Evolutionary conservation across 495 filamentous ascomycete species (phyloP), one percentile per base, ranked within the genome.

Genomic region (Umbilicaria muhlenbergii): DNA sequence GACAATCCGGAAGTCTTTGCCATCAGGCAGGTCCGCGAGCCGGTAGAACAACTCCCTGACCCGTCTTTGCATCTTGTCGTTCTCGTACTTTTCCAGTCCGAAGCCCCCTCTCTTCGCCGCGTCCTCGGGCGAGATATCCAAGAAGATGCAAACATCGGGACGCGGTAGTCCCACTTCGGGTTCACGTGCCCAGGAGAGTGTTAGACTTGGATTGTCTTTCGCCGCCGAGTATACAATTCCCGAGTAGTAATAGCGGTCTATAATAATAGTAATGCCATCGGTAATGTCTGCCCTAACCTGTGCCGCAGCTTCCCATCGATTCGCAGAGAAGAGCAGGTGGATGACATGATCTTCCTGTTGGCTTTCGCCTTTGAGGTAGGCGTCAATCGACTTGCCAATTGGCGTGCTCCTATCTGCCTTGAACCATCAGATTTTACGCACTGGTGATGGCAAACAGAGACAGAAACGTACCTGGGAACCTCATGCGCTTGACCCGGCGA

Each of bases 221-320:
- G 91, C 91, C n/a, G 86, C 83, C n/a, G 80, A 84, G 63, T 96
- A 98, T 15, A 94, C 86, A 38, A 84, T 81, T 14, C 91, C 91
- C 32, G 80, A 86, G 63, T 94, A 86, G 53, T 89, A 92, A 62
- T 95, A 98, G 34, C 91, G 78, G 60, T 98, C 91, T 42, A 88
- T 75, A 24, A 98, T 71, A 8, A 98, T 70, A 0, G 77, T 93
- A 36, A 63, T 73, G 13, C 87, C 88, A 6, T 61, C 58, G 8
- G 61, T 50, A 17, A 94, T 70, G 35, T 77, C 70, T 10, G 66
- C 43, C 37, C 73, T 56, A 31, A 91, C 88, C 32, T 66, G 69
- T 40, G 70, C 78, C 58, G 72, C 79, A 44, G 77, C 61, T 62
- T 98, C 92, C 92, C 92, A 98, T 28, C 92, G 74, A 62, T 98